Evolutionary conservation across 139 green algal species (phyloP).

Genomic region (Volvox reticuliferus): DNA sequence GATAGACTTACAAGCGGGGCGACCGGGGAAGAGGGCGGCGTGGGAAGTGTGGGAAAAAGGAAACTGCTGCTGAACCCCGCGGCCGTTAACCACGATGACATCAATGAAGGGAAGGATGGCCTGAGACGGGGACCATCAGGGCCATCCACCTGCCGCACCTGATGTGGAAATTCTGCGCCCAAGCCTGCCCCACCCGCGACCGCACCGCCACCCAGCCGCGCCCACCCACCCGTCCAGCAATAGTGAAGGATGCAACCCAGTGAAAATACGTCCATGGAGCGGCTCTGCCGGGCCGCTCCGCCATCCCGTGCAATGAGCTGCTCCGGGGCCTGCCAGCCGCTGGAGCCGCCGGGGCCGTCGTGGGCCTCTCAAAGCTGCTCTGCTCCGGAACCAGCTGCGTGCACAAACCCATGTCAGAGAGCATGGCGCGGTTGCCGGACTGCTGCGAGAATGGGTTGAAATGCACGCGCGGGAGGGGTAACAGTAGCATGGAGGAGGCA

Average conservation of each 20-base stretch:
- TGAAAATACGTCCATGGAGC: slow-evolving; percentile 94
- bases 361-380: slow-evolving; percentile 85
- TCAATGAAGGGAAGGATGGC: no score
- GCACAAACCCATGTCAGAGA: slow-evolving; percentile 98
- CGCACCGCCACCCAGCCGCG: background rate
- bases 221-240: slow-evolving; percentile 71
- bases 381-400: slow-evolving; percentile 89
- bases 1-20: no score
- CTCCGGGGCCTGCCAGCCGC: slow-evolving; percentile 98
- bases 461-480: background rate
- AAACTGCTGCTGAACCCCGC: no score
- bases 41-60: no score
- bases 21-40: no score
- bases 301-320: slow-evolving; percentile 80
- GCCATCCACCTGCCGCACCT: no score
- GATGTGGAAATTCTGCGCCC: no score
- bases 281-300: slow-evolving; percentile 75
- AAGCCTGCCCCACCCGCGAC: no score
- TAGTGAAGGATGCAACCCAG: slow-evolving; percentile 95
- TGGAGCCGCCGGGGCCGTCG: slow-evolving; percentile 79
- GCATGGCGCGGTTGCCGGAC: slow-evolving; percentile 79
- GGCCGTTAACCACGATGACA: no score
- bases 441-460: background rate
- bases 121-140: no score
- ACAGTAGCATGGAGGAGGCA: background rate